A percentile compares a stretch with the other conserved stretches of the same genome.
These are phyloP conservation scores for Quercus phellos DNA, from an alignment of 331 rosid genomes.

Conservation along the genomic window DNA sequence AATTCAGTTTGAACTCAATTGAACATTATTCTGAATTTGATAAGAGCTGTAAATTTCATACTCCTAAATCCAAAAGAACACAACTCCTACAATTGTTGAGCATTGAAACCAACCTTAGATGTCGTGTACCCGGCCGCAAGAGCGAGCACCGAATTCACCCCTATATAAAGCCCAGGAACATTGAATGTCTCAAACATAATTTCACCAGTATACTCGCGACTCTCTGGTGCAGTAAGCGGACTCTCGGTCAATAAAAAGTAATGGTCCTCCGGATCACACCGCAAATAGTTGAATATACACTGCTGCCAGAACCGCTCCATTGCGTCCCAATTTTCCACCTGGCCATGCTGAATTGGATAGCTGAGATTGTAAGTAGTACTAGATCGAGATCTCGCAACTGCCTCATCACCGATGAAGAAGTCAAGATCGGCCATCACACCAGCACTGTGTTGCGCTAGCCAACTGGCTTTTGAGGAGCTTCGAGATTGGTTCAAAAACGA, in stretches of 20 bases:
- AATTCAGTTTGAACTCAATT: neutral
- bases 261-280: constrained; percentile 99
- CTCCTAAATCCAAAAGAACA: neutral
- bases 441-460: constrained; percentile 88
- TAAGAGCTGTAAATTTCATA: neutral
- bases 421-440: constrained; percentile 99
- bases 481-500: constrained; percentile 76
- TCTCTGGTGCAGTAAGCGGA: constrained; percentile 96
- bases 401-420: constrained; percentile 96
- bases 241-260: constrained; percentile 92
- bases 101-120: constrained; percentile 65
- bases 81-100: neutral
- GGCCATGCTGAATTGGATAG: constrained; percentile 83
- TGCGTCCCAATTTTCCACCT: constrained; percentile 95
- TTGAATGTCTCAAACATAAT: constrained; percentile 98
- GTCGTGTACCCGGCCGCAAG: constrained; percentile 99
- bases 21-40: constrained; percentile 1
- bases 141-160: constrained; percentile 96
- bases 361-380: constrained; percentile 77
- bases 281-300: constrained; percentile 81
- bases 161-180: constrained; percentile 97
- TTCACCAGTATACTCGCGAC: constrained; percentile 94
- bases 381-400: constrained; percentile 69
- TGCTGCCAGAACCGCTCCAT: constrained; percentile 99
- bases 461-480: constrained; percentile 66